Percentiles rank a stretch among this genome's conserved stretches.
Conservation (phyloP, 2,329 filamentous ascomycete species). For the Tolypocladium paradoxum region DNA sequence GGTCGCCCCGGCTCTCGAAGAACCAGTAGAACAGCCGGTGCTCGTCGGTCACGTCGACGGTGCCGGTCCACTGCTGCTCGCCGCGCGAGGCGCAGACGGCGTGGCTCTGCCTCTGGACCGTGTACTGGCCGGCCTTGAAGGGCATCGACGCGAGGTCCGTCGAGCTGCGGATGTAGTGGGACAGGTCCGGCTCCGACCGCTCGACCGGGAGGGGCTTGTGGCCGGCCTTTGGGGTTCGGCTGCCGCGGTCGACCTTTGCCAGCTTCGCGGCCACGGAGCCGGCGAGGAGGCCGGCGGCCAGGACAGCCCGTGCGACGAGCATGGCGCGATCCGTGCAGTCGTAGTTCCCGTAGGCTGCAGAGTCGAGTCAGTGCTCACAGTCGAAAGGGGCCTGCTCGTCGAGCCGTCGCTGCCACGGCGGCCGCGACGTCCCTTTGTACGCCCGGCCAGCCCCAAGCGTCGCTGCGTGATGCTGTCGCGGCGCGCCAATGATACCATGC, state of each 20-base stretch:
- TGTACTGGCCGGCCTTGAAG: not conserved
- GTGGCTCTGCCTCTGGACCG: not conserved
- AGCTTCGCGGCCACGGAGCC: not conserved
- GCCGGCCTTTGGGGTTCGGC: not conserved
- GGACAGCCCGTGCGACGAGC: not conserved
- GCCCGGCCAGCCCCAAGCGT: not conserved
- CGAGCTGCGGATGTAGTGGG: not conserved
- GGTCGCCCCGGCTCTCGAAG: constrained; percentile 17
- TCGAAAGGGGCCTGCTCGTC: not conserved
- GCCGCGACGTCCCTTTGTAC: not conserved
- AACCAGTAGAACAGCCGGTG: constrained; percentile 12
- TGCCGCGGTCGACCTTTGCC: not conserved
- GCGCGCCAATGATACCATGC: not conserved
- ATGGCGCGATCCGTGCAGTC: not conserved
- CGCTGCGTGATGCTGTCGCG: not conserved
- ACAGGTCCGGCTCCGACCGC: not conserved
- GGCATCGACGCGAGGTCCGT: not conserved
- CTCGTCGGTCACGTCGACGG: constrained; percentile 2
- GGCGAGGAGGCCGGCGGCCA: not conserved
- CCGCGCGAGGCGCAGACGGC: not conserved
- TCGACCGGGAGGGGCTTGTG: not conserved
- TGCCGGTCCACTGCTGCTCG: constrained; percentile 5
- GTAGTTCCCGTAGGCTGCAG: not conserved
- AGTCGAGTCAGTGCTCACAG: not conserved
- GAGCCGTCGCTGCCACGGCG: not conserved